Conservation (phyloP, 2,329 filamentous ascomycete species). For the Scleromitrula shiraiana region DNA sequence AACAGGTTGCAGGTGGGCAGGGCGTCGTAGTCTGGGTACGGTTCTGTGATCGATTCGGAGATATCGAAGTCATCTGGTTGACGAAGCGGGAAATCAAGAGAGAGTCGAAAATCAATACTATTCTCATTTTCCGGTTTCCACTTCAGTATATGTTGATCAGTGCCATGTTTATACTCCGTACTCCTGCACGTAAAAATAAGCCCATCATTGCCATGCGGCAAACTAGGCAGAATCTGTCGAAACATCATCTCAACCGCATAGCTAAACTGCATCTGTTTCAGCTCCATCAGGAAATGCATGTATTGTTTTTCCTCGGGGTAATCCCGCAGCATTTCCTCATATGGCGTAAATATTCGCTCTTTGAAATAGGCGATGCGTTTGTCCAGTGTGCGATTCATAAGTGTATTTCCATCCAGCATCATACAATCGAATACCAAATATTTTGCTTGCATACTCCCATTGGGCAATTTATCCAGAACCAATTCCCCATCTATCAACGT, state of each 20-base stretch:
- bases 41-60: conserved; percentile 53
- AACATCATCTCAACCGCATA: conserved; percentile 95
- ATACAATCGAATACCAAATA: conserved; percentile 94
- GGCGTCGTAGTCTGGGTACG: conserved; percentile 71
- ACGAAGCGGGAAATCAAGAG: conserved; percentile 65
- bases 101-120: conserved; percentile 83
- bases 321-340: conserved; percentile 51
- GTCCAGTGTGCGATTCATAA: conserved; percentile 75
- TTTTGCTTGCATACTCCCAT: conserved; percentile 61
- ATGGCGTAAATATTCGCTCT: conserved; percentile 65
- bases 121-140: conserved; percentile 97
- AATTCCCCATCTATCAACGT: conserved; percentile 92
- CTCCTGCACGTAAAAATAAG: conserved; percentile 95
- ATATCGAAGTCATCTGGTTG: conserved; percentile 61
- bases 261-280: conserved; percentile 82
- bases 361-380: conserved; percentile 85
- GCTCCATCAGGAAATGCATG: conserved; percentile 73
- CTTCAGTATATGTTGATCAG: conserved; percentile 88
- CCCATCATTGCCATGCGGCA: conserved; percentile 92
- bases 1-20: conserved; percentile 67
- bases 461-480: conserved; percentile 69
- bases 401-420: conserved; percentile 64
- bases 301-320: conserved; percentile 62
- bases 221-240: conserved; percentile 68
- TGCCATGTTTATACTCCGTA: conserved; percentile 80